Evolutionary conservation across 768 basidiomycete genomes (phyloP), one percentile per base, ranked within the genome.

Genomic region (Gymnopilus junonius): DNA sequence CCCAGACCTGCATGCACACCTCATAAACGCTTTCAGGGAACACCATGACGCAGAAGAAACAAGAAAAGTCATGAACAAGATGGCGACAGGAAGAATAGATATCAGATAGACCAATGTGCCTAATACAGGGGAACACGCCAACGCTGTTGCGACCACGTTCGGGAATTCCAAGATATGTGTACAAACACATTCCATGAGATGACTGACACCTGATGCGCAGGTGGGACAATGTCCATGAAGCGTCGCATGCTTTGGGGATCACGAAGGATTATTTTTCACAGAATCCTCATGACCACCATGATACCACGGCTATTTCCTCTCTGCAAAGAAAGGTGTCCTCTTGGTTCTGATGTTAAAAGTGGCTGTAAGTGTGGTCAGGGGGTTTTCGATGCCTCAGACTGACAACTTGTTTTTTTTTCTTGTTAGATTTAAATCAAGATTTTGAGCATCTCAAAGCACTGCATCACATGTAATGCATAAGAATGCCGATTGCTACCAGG

Each of bases 401-500:
- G 8, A 37, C 17, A 4, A 34, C 11, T 53, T 15, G 2, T n/a
- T 23, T 34, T n/a, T 21, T 10, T 17, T 10, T 12, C 12, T 3
- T 12, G 1, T 45, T 31, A 58, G 56, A 58, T 42, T 0, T 42
- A 6, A 4, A 31, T 17, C n/a, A 21, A 11, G 37, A 42, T 45
- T 43, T 43, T 17, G 23, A 58, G 10, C 40, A 58, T 42, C 56
- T 58, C 56, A 58, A 58, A n/a, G n/a, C 4, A 58, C 23, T 14
- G 39, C 43, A 8, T 45, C 56, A 25, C 4, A 35, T 6, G 32
- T 23, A 4, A 58, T 58, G 56, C 40, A 58, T 27, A 43, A 23
- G 21, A 58, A 58, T 21, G 56, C 56, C 3, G 56, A 58, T n/a
- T 58, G 40, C 6, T 58, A 58, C 56, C 43, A 58, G 56, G 43